A percentile compares a stretch with the other conserved stretches of the same genome.
Conservation (phyloP, 805 yeast species). For the Pichia nakasei region DNA sequence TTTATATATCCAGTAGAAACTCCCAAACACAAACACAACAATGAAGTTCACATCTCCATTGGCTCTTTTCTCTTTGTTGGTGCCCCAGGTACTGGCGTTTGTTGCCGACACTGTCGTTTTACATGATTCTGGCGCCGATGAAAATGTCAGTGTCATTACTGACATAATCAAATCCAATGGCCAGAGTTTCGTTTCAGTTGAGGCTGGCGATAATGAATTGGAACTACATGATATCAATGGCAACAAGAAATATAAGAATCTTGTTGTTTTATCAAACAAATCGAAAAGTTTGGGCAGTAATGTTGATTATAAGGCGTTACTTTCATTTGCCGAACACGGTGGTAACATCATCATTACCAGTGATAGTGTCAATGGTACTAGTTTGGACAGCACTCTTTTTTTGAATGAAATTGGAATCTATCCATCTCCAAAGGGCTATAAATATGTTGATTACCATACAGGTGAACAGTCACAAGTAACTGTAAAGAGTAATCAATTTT, state of each 20-base stretch:
- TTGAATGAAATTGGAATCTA: constrained; percentile 74
- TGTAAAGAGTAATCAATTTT: constrained; percentile 8
- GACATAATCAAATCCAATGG: background rate
- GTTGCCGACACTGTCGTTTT: background rate
- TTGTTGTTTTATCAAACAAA: constrained; percentile 52
- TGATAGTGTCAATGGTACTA: constrained; percentile 35
- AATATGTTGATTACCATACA: constrained; percentile 57
- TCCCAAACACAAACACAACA: background rate
- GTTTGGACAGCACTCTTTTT: constrained; percentile 57
- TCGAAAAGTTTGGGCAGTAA: constrained; percentile 32
- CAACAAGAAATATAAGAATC: constrained; percentile 41
- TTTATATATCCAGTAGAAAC: too few relatives aligned
- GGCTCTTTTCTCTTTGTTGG: background rate
- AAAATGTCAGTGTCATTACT: too few relatives aligned
- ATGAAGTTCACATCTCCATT: background rate
- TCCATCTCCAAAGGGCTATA: constrained; percentile 70
- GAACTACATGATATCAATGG: constrained; percentile 32
- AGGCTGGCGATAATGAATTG: background rate
- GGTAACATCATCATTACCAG: constrained; percentile 70
- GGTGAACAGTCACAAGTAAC: constrained; percentile 17
- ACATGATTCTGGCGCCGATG: background rate
- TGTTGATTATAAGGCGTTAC: constrained; percentile 39
- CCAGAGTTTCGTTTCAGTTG: background rate
- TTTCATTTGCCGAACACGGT: constrained; percentile 54
- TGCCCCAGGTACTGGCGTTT: background rate